Evolutionary conservation across 2,329 filamentous ascomycete genomes (phyloP).

Genomic region (Colletotrichum australisinense): DNA sequence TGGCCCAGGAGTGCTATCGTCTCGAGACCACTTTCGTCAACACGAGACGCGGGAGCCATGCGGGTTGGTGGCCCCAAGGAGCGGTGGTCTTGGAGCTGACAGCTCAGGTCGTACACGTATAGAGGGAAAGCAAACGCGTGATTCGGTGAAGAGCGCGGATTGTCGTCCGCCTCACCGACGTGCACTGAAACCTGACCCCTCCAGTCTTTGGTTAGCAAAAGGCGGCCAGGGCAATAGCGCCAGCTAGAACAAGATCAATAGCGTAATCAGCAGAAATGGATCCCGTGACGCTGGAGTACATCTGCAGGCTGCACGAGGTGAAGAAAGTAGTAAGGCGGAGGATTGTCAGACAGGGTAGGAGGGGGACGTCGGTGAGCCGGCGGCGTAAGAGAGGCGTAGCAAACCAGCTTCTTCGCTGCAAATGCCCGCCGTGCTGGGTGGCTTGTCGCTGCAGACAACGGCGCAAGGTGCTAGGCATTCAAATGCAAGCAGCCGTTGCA

Average conservation of each 20-base stretch:
- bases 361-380: conserved; percentile 7
- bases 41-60: conserved; percentile 33
- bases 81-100: conserved; percentile 19
- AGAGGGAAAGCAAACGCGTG: conserved; percentile 12
- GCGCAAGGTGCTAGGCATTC: conserved; percentile 1
- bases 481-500: conserved; percentile 19
- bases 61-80: conserved; percentile 2
- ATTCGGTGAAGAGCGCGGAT: conserved; percentile 29
- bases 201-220: background rate
- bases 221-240: background rate
- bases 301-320: conserved; percentile 30
- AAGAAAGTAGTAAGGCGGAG: conserved; percentile 35
- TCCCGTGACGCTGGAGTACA: conserved; percentile 21
- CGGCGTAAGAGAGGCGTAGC: conserved; percentile 21
- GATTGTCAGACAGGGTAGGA: conserved; percentile 24
- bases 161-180: conserved; percentile 31
- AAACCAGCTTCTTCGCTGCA: conserved; percentile 14
- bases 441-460: conserved; percentile 12
- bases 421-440: background rate
- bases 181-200: background rate
- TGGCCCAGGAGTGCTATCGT: background rate
- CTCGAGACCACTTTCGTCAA: conserved; percentile 9
- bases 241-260: conserved; percentile 5
- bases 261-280: conserved; percentile 12
- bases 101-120: conserved; percentile 29